Evolutionary conservation across 208 protist genomes (phyloP), one percentile per base, ranked within the genome.

Genomic region (Porcisia hertigi): DNA sequence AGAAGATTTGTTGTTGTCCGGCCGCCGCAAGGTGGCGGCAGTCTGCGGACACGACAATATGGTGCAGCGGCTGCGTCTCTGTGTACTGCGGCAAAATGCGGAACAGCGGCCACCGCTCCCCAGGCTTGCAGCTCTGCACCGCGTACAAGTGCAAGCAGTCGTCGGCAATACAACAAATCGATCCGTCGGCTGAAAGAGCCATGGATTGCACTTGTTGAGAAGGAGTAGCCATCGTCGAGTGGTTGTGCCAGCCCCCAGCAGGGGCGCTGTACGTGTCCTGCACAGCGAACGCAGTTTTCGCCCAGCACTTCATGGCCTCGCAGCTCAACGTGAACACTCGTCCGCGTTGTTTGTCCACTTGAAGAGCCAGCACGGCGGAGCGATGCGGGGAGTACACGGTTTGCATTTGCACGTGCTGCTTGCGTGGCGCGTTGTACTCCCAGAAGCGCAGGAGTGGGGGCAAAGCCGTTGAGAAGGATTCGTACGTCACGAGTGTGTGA

Each of bases 281-380:
- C 45, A 81, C 89, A 6, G 78, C 75, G 62, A 71, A 78, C 43
- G 76, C 59, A 20, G 84, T 77, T 79, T 94, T 82, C 53, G 78
- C 82, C 91, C 92, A 97, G 77, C 92, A 94, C 80, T 97, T 97
- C 39, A 95, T 76, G 16, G 82, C 64, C 58, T 95, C 88, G 12
- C 53, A 14, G 73, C 85, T 89, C 49, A 97, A 73, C 14, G 92
- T 94, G 76, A 95, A 97, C 57, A 97, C 87, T 41, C 92, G 88
- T 18, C 76, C 36, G 49, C 87, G 76, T 20, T 75, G 80, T 54
- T 89, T 87, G 74, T 95, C 91, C 20, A 88, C 84, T 66, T 82
- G 63, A 23, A 97, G 70, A 11, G 86, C 84, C 34, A 92, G 55
- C 57, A 95, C 79, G 45, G 83, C 81, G 60, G 86, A 90, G 7